Conservation (phyloP, 352 stramenopile genomes). For the Pseudoperonospora humuli region DNA sequence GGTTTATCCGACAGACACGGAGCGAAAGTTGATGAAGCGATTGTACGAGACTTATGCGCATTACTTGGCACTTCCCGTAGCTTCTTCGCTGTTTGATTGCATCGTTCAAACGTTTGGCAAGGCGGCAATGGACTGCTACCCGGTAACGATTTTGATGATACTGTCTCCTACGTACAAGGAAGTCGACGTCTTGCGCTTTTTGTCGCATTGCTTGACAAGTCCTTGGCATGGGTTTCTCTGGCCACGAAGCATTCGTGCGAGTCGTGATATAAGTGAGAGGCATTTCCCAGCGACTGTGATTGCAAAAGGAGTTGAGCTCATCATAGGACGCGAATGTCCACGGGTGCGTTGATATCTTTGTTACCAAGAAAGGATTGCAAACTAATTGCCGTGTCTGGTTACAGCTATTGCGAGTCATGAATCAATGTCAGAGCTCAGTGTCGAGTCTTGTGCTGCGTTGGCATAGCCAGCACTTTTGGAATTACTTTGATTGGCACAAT, state of each 20-base stretch:
- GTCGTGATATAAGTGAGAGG: background rate
- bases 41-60: conserved; percentile 58
- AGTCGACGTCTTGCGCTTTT: conserved; percentile 28
- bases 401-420: conserved; percentile 36
- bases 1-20: conserved; percentile 26
- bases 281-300: conserved; percentile 9
- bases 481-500: conserved; percentile 61
- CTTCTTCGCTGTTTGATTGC: conserved; percentile 40
- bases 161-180: conserved; percentile 31
- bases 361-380: too few relatives aligned
- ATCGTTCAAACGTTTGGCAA: conserved; percentile 47
- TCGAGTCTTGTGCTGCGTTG: conserved; percentile 38
- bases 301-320: conserved; percentile 33
- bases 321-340: conserved; percentile 41
- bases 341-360: conserved; percentile 44
- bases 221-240: conserved; percentile 29
- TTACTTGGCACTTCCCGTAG: conserved; percentile 27
- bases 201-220: conserved; percentile 23
- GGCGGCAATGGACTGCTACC: conserved; percentile 38
- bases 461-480: conserved; percentile 58
- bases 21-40: conserved; percentile 53
- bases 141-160: conserved; percentile 49
- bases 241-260: conserved; percentile 8
- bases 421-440: conserved; percentile 41
- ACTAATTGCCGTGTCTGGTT: conserved; percentile 1